A percentile compares a stretch with the other conserved stretches of the same genome.
Evolutionary conservation across 257 asterid species (phyloP).

Genomic region (Scutellaria galericulata): DNA sequence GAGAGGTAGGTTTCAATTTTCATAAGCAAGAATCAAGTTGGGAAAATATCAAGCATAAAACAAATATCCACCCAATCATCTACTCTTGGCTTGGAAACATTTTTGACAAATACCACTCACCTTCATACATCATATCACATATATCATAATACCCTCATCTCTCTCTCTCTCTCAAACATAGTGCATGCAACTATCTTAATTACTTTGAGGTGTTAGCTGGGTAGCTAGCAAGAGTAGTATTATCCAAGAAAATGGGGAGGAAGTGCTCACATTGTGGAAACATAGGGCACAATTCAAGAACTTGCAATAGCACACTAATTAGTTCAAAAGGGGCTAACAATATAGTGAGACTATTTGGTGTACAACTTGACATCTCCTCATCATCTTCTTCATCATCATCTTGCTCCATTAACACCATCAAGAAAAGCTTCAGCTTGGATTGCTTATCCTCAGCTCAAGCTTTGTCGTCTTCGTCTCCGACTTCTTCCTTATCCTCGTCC

Average conservation of each 20-base stretch:
- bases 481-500: slow-evolving; percentile 47
- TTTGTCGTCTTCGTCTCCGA: slow-evolving; percentile 28
- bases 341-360: slow-evolving; percentile 76
- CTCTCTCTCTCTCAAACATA: slow-evolving; percentile 15
- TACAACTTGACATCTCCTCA: slow-evolving; percentile 52
- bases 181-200: slow-evolving; percentile 29
- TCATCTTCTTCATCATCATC: slow-evolving; percentile 2
- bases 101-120: slow-evolving; percentile 38
- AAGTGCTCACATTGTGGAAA: slow-evolving; percentile 91
- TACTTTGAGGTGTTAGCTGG: background rate
- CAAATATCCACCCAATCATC: slow-evolving; percentile 52
- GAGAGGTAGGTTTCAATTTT: background rate
- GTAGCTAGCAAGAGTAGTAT: background rate
- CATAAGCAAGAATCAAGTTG: slow-evolving; percentile 36
- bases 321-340: slow-evolving; percentile 20
- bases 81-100: slow-evolving; percentile 46
- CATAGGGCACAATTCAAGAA: slow-evolving; percentile 88
- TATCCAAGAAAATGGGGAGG: slow-evolving; percentile 64
- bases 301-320: slow-evolving; percentile 48
- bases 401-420: slow-evolving; percentile 39
- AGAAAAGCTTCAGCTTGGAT: slow-evolving; percentile 82
- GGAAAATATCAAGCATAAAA: slow-evolving; percentile 41
- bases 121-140: slow-evolving; percentile 40
- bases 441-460: slow-evolving; percentile 46
- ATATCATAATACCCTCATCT: slow-evolving; percentile 12